Base-by-base conservation (phyloP, 2,329 filamentous ascomycete genomes). In the Sporothrix variecibatus region DNA sequence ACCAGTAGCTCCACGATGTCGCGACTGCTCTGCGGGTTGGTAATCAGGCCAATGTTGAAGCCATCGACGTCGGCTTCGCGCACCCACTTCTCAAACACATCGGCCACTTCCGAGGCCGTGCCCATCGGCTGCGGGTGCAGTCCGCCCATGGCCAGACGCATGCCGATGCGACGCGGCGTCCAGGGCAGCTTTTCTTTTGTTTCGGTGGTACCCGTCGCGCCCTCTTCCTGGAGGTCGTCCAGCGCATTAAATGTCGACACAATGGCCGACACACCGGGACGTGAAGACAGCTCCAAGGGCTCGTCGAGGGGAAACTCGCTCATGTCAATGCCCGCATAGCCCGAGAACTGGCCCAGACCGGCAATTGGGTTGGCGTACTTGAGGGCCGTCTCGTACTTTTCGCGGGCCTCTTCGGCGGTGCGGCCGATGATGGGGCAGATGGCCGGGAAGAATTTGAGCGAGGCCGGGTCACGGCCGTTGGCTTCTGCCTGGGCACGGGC, bases 61-160 rank as follows among this genome's bases (percentile, higher is more conserved):
- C 92, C 92, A 79, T 94, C 92, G 0, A 94, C 87, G 77, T 93
- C 92, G 0, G 90, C 91, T 79, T 93, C 91, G 6, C 83, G 78
- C 0, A 93, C 84, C 91, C 92, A 94, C 0, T 84, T 81, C 81
- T 94, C 90, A 74, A 94, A 84, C 51, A 87, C 86, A 78, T 94
- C 91, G 0, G 90, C 92, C 1, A 93, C 90, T 76, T 89, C 87
- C n/a, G 85, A 80, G 0, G 91, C 83, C 0, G 90, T 93, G 0
- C 92, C 92, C 0, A 93, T 89, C 3, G 90, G 65, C 53, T 75
- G 71, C 28, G 77, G 73, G 3, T 76, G 75, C 7, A 76, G 58
- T 20, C 77, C 77, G 43, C 77, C 77, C 58, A 78, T 75, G 62
- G 76, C 76, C 65, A 78, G 73, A 20, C 75, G 74, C 46, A 76